Conservation (phyloP, 352 stramenopile species). For the Phytophthora foliorum region DNA sequence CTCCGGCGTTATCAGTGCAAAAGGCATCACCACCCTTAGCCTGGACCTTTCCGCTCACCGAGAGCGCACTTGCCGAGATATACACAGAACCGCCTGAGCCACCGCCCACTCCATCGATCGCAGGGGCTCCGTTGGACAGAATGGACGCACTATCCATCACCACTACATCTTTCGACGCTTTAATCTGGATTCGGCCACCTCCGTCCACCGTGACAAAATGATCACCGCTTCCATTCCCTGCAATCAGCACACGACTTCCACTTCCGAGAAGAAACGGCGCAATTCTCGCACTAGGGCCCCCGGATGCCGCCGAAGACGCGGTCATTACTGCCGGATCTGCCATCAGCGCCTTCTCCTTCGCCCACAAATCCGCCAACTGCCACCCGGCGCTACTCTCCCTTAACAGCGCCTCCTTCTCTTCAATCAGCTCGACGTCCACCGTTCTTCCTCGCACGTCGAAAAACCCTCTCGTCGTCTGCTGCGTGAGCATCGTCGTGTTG, state of each 20-base stretch:
- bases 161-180: constrained; percentile 73
- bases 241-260: constrained; percentile 37
- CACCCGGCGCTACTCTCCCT: constrained; percentile 57
- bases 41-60: constrained; percentile 52
- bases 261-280: constrained; percentile 62
- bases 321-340: constrained; percentile 26
- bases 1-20: constrained; percentile 41
- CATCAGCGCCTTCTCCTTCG: constrained; percentile 39
- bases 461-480: constrained; percentile 50
- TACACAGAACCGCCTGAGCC: constrained; percentile 69
- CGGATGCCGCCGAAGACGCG: constrained; percentile 7
- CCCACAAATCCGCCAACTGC: constrained; percentile 65
- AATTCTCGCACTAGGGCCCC: constrained; percentile 37
- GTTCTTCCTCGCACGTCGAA: constrained; percentile 59
- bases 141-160: constrained; percentile 65
- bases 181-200: constrained; percentile 72
- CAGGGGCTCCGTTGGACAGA: constrained; percentile 57
- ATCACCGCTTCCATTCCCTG: constrained; percentile 10
- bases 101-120: constrained; percentile 48
- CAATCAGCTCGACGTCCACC: constrained; percentile 22
- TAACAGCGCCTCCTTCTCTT: constrained; percentile 46
- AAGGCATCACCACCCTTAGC: constrained; percentile 63
- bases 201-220: constrained; percentile 38
- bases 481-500: constrained; percentile 43
- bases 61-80: constrained; percentile 58